Evolutionary conservation across 352 stramenopile genomes (phyloP), one percentile per base, ranked within the genome.

Genomic region (Globisporangium uncinulatum): DNA sequence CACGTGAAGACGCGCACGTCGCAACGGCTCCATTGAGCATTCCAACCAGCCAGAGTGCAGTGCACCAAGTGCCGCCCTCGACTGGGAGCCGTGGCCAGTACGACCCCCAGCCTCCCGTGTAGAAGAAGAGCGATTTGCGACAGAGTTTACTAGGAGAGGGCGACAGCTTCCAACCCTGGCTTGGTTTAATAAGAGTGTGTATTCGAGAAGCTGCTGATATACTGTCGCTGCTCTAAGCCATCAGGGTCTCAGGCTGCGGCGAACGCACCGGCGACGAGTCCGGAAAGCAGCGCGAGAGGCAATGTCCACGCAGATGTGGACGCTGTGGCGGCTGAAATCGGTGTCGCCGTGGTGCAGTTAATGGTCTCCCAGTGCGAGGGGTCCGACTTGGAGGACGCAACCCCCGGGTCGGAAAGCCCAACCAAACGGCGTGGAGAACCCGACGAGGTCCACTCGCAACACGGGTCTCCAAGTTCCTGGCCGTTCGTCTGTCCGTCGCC

Each of bases 401-500:
- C 24, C 21, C 39, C 39, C n/a, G 51, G 51, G 8, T 50, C 51
- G 17, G 36, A 48, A 14, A 56, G 20, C 8, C 51, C 51, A 1
- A 15, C 20, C n/a, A 37, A 24, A 19, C 36, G n/a, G 6, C 34
- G 36, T 4, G 39, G 36, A 6, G 9, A 13, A 13, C 7, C 34
- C 34, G 34, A 39, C 5, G 34, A 39, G 34, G 34, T 34, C 34
- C 50, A 36, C 45, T 50, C 15, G 45, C 76, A 86, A 55, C 64
- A 63, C 19, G 75, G 76, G 52, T 86, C 76, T n/a, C 73, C 76
- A 9, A 86, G 66, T 37, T 86, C 76, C 54, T 81, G 56, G n/a
- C 76, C 76, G 62, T 87, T 86, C 19, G 68, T 85, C 20, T 65
- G 54, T 4, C 74, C 74, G 49, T 86, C 76, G 31, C 56, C 61